phyloP scores from a whole-genome alignment of 1,139 yeast species.

The Blastobotrys aristatus region DNA sequence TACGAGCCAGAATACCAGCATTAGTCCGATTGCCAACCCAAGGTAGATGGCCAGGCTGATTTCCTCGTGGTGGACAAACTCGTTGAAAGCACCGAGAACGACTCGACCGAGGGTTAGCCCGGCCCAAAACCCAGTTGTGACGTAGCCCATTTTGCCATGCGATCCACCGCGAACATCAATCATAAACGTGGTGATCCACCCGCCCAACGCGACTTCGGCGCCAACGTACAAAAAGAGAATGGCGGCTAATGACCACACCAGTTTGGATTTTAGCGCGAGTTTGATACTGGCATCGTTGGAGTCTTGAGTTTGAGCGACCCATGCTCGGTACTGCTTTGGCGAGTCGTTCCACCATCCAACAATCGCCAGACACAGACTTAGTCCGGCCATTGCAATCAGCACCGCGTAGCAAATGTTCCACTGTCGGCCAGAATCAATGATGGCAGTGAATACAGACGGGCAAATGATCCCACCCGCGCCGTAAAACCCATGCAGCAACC shows the following conservation, averaged over 20 bases:
- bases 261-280: constrained; percentile 43
- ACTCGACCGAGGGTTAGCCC: constrained; percentile 63
- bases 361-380: constrained; percentile 33
- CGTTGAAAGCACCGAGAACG: constrained; percentile 36
- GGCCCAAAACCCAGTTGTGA: constrained; percentile 68
- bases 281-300: constrained; percentile 13
- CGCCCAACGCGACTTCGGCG: constrained; percentile 62
- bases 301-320: constrained; percentile 12
- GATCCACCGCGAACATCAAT: constrained; percentile 51
- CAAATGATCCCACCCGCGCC: constrained; percentile 61
- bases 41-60: constrained; percentile 20
- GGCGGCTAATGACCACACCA: constrained; percentile 54
- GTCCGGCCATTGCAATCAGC: constrained; percentile 39
- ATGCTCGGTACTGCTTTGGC: constrained; percentile 15
- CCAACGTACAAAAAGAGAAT: constrained; percentile 64
- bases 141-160: constrained; percentile 49
- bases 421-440: constrained; percentile 43
- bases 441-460: constrained; percentile 54
- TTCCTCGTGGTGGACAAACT: constrained; percentile 23
- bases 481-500: constrained; percentile 54
- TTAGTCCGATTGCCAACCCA: constrained; percentile 22
- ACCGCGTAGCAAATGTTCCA: constrained; percentile 56
- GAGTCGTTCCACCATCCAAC: constrained; percentile 28
- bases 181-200: constrained; percentile 65
- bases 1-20: constrained; percentile 30